phyloP scores from a whole-genome alignment of 345 rosid species.

The Mercurialis annua region DNA sequence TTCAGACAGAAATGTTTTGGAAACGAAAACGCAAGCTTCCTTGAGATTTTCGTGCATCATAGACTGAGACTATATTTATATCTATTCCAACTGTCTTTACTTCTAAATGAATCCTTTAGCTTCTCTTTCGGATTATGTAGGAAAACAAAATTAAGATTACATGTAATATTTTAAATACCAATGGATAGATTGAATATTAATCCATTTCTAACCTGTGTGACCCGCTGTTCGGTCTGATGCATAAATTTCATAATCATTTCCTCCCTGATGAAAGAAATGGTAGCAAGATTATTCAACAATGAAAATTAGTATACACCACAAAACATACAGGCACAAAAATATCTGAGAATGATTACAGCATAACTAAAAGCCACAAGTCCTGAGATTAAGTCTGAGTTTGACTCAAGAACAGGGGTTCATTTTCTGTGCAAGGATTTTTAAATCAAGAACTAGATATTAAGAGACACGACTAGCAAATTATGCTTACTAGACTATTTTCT shows the following conservation, averaged over 20 bases:
- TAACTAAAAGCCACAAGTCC: not conserved
- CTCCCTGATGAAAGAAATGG: slow-evolving; percentile 53
- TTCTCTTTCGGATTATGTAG: not conserved
- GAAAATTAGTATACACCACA: not conserved
- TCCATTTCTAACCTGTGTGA: slow-evolving; percentile 73
- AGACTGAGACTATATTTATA: too few species aligned
- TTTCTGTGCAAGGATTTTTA: not conserved
- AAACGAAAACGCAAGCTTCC: too few species aligned
- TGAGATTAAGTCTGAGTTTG: not conserved
- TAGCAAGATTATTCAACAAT: not conserved
- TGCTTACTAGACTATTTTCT: not conserved
- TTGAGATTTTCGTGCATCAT: too few species aligned
- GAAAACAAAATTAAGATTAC: slow-evolving; percentile 4
- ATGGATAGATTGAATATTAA: slow-evolving; percentile 2
- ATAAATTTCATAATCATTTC: slow-evolving; percentile 84
- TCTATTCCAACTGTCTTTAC: not conserved
- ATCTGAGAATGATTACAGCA: not conserved
- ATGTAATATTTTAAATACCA: not conserved
- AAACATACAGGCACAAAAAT: not conserved
- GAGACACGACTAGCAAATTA: too few species aligned
- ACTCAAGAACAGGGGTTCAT: not conserved
- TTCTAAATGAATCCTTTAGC: not conserved
- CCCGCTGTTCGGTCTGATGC: slow-evolving; percentile 84
- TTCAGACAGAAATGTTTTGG: too few species aligned
- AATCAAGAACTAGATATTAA: too few species aligned